These are phyloP conservation scores for Ophiostoma ulmi DNA, from an alignment of 2,329 filamentous ascomycete genomes.

Conservation along the genomic window DNA sequence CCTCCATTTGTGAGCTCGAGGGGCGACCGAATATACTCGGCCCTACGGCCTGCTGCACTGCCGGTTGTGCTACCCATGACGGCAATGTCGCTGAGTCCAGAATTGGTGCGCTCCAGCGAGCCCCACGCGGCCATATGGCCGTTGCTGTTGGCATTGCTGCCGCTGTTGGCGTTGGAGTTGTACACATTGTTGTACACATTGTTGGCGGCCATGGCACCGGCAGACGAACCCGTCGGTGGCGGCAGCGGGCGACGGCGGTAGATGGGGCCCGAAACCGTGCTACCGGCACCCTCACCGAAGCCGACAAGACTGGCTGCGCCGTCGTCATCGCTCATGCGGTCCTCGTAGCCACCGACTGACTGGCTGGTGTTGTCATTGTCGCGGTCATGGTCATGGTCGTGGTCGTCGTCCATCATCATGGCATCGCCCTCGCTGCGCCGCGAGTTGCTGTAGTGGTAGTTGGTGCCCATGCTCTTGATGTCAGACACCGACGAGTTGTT, in stretches of 20 bases:
- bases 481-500: constrained; percentile 55
- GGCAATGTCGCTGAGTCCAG: constrained; percentile 47
- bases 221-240: constrained; percentile 25
- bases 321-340: constrained; percentile 75
- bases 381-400: constrained; percentile 36
- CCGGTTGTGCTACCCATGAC: constrained; percentile 30
- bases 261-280: constrained; percentile 75
- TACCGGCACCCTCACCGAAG: constrained; percentile 87
- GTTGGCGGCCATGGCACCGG: constrained; percentile 31
- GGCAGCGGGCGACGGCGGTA: constrained; percentile 51
- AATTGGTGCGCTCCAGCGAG: constrained; percentile 46
- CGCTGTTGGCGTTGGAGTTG: background rate
- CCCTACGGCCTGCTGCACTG: constrained; percentile 22
- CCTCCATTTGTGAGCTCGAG: constrained; percentile 33
- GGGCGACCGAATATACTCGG: background rate
- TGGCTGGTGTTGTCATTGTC: constrained; percentile 48
- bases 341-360: constrained; percentile 51
- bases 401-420: constrained; percentile 49
- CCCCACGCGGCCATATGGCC: constrained; percentile 34
- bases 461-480: constrained; percentile 64
- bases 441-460: constrained; percentile 45
- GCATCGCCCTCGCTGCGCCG: constrained; percentile 25
- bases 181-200: constrained; percentile 3
- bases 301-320: constrained; percentile 72
- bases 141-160: background rate